Evolutionary conservation across 768 basidiomycete species (phyloP), one percentile per base, ranked within the genome.

Genomic region (Leccinum variicolor): DNA sequence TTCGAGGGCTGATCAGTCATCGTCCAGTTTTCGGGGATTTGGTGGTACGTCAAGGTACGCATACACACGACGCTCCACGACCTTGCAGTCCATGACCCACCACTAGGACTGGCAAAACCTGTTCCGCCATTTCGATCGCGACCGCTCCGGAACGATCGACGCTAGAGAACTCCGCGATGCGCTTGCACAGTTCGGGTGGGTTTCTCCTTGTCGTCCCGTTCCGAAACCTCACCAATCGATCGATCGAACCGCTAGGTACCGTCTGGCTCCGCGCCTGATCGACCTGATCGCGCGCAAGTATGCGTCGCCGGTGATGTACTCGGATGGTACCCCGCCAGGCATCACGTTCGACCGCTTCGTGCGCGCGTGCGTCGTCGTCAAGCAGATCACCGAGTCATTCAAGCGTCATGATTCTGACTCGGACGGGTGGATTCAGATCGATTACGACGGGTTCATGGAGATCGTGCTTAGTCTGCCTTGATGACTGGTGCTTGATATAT

Each of bases 311-410:
- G 61, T 75, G 13, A 65, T 66, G 33, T 70, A 67, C 39, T 66
- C 67, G 33, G 73, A 70, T 1, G 73, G 64, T 3, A 69, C 76
- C 3, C 59, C 62, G n/a, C 74, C 79, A 1, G 89, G 89, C 0
- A 90, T 93, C 75, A 81, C 85, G 5, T 93, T 93, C 66, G 92
- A 92, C 70, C 87, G 90, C 61, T 93, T 93, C 76, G 87, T 93
- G 25, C 83, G 91, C 55, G 89, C 89, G 23, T 93, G 91, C 64
- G 91, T 94, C 57, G 86, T 84, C 11, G 81, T 91, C 59, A 90
- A 88, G 75, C 87, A 90, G 68, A 76, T 90, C 62, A 83, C 81
- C 36, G 90, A 92, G 73, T 71, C 82, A 33, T 92, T 92, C 77
- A 77, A 78, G 55, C 70, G 77, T 48, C 76, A 87, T 51, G 90